Conservation (phyloP, 2,329 filamentous ascomycete genomes). For the Simplicillium aogashimaense region DNA sequence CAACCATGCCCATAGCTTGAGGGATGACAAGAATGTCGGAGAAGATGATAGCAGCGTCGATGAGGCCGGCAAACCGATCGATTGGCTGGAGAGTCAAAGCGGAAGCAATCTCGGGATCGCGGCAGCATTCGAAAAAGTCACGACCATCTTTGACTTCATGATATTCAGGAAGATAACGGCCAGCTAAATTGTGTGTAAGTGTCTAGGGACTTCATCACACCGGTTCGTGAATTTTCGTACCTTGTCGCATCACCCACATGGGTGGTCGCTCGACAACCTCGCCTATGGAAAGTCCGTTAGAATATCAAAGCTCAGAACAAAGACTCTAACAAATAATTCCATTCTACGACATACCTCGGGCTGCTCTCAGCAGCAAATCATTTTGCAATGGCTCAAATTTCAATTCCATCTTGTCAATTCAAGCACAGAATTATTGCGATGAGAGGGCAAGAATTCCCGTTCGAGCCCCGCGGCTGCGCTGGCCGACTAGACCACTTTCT, state of each 20-base stretch:
- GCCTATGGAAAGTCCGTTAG: constrained; percentile 37
- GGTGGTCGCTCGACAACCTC: constrained; percentile 86
- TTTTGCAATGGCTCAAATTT: constrained; percentile 82
- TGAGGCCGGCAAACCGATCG: constrained; percentile 78
- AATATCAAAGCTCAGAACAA: constrained; percentile 10
- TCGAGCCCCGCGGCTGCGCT: too few relatives aligned
- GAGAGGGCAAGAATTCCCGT: not conserved
- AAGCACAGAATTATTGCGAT: not conserved
- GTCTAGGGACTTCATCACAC: constrained; percentile 1
- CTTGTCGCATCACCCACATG: constrained; percentile 99
- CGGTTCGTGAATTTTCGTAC: constrained; percentile 35
- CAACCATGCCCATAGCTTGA: constrained; percentile 96
- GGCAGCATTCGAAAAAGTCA: constrained; percentile 98
- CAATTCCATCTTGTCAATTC: constrained; percentile 45
- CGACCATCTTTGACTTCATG: constrained; percentile 83
- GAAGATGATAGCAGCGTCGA: constrained; percentile 98
- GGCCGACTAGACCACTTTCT: too few relatives aligned
- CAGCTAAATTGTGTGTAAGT: constrained; percentile 46
- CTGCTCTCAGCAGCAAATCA: constrained; percentile 82
- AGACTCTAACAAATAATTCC: constrained; percentile 1
- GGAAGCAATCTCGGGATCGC: constrained; percentile 83
- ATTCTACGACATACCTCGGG: constrained; percentile 55
- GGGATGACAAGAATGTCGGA: constrained; percentile 97
- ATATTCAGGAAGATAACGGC: constrained; percentile 95
- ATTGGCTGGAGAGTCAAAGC: constrained; percentile 91